A percentile compares a stretch with the other conserved stretches of the same genome.
phyloP scores from a whole-genome alignment of 179 eudicot species.

The Silene noctiflora region DNA sequence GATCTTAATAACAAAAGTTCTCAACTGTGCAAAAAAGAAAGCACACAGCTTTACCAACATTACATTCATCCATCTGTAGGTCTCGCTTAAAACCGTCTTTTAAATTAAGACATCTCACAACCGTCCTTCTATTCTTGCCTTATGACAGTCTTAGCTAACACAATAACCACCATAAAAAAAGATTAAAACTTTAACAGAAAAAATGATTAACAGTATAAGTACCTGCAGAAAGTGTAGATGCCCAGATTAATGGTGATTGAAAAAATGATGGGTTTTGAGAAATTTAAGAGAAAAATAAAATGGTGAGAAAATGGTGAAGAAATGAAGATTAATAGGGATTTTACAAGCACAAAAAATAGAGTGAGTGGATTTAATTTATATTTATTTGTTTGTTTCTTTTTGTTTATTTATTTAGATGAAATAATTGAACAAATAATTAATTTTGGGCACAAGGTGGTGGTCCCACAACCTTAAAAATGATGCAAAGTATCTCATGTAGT shows the following conservation, averaged over 20 bases:
- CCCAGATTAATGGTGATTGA: constrained; percentile 7
- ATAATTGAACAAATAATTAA: not conserved
- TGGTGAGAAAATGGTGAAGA: constrained; percentile 2
- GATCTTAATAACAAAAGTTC: constrained; percentile 16
- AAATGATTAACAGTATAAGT: not conserved
- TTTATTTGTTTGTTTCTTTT: not conserved
- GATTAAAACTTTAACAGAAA: not conserved
- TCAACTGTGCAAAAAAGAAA: too few species aligned
- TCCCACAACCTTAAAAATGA: too few species aligned
- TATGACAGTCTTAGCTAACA: too few species aligned
- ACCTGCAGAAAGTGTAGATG: constrained; percentile 20
- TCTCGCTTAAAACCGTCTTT: too few species aligned
- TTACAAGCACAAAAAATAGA: constrained; percentile 24
- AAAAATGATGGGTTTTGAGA: not conserved
- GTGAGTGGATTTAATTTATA: constrained; percentile 7
- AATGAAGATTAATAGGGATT: constrained; percentile 19
- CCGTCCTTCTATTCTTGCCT: too few species aligned
- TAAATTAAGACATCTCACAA: too few species aligned
- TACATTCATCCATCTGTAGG: too few species aligned
- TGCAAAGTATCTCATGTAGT: too few species aligned
- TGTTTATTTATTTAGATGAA: not conserved
- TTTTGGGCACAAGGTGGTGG: not conserved
- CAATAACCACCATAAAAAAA: not conserved
- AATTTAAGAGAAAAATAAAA: constrained; percentile 8
- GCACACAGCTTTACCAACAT: too few species aligned